These are phyloP conservation scores for Diplosphaera chodatii DNA, from an alignment of 139 green algal species.

Conservation along the genomic window DNA sequence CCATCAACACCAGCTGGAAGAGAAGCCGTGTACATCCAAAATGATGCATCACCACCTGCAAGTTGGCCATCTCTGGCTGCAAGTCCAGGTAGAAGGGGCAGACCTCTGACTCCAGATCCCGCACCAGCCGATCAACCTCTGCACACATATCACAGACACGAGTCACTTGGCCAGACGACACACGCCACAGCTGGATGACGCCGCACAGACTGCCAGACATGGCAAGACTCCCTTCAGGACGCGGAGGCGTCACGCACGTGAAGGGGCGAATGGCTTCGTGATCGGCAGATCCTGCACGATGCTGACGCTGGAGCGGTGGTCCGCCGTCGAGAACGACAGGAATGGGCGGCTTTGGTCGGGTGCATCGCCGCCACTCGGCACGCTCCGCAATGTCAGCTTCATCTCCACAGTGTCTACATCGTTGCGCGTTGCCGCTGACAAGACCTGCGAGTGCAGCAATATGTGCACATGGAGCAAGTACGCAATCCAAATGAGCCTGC, in stretches of 20 bases:
- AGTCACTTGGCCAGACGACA: too few species aligned
- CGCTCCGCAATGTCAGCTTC: conserved; percentile 43
- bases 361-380: conserved; percentile 12
- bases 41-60: too few species aligned
- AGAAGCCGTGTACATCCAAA: too few species aligned
- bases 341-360: conserved; percentile 35
- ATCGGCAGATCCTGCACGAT: conserved; percentile 72
- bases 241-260: conserved; percentile 23
- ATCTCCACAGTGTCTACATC: conserved; percentile 35
- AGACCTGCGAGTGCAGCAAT: background rate
- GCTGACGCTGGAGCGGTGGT: conserved; percentile 41
- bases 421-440: background rate
- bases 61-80: conserved; percentile 25
- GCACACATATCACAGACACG: background rate
- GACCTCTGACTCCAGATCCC: conserved; percentile 31
- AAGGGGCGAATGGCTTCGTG: conserved; percentile 37
- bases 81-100: conserved; percentile 77
- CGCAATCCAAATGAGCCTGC: too few species aligned
- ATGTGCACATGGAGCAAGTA: too few species aligned
- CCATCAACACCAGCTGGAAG: too few species aligned
- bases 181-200: too few species aligned
- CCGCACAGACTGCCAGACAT: too few species aligned
- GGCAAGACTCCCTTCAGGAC: too few species aligned
- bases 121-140: conserved; percentile 49
- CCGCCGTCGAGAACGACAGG: conserved; percentile 50